phyloP scores from a whole-genome alignment of 73 alveolate genomes.

The Paramecium sonneborni region DNA sequence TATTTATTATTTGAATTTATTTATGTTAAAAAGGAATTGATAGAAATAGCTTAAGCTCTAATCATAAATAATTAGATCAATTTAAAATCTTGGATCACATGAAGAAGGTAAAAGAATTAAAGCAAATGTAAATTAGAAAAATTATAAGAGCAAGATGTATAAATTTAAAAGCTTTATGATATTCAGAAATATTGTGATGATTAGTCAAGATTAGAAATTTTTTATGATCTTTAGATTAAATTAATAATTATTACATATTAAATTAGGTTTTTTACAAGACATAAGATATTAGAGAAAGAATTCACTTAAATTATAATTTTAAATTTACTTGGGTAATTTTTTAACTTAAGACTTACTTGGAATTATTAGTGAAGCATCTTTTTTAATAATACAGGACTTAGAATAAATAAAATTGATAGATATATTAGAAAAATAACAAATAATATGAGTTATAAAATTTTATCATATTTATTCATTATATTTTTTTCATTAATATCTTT shows the following conservation, averaged over 20 bases:
- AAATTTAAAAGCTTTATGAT: background rate
- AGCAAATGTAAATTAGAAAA: conserved; percentile 56
- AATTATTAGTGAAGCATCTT: conserved; percentile 43
- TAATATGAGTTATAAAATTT: background rate
- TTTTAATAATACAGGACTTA: background rate
- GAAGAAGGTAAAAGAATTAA: conserved; percentile 51
- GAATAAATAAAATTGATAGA: background rate
- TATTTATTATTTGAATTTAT: conserved; percentile 36
- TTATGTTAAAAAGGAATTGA: background rate
- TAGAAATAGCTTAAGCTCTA: background rate
- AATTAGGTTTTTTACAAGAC: background rate
- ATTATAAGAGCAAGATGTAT: background rate
- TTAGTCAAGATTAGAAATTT: background rate
- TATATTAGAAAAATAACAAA: background rate
- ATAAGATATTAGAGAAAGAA: conserved; percentile 34
- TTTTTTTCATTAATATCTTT: background rate
- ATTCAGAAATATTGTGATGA: background rate
- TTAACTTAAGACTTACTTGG: conserved; percentile 53
- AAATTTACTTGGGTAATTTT: conserved; percentile 69
- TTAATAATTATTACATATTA: background rate
- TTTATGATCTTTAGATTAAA: background rate
- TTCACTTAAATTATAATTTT: conserved; percentile 32
- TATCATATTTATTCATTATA: background rate
- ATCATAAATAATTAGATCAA: background rate
- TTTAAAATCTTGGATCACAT: background rate